A percentile compares a stretch with the other conserved stretches of the same genome.
phyloP scores from a whole-genome alignment of 306 rosid genomes.

The Quillaja saponaria region DNA sequence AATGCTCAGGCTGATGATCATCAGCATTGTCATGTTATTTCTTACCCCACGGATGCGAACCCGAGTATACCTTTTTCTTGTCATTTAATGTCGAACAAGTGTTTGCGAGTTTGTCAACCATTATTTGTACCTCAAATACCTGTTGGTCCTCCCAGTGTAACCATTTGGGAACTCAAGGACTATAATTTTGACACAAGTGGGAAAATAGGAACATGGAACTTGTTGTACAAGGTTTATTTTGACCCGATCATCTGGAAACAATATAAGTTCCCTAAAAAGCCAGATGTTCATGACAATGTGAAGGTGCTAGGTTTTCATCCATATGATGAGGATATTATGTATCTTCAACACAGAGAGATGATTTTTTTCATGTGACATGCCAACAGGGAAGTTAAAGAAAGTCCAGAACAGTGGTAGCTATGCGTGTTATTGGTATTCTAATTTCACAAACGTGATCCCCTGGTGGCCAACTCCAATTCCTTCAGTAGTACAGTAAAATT shows the following conservation, averaged over 20 bases:
- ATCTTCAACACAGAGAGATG: neutral
- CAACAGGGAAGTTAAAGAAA: neutral
- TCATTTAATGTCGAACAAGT: too few species aligned
- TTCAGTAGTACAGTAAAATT: too few species aligned
- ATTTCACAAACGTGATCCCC: neutral
- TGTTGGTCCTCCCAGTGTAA: neutral
- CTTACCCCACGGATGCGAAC: neutral
- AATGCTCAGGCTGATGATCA: too few species aligned
- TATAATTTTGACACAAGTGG: neutral
- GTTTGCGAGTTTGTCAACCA: too few species aligned
- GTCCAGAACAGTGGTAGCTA: neutral
- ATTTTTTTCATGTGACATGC: neutral
- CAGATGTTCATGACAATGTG: too few species aligned
- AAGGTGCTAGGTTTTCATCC: neutral
- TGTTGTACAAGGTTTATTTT: neutral
- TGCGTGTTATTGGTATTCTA: too few species aligned
- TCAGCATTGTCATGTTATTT: neutral
- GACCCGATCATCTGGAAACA: neutral
- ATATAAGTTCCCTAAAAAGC: neutral
- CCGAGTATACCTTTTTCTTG: too few species aligned
- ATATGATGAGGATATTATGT: neutral
- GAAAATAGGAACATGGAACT: neutral
- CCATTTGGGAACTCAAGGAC: neutral
- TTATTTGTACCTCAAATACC: too few species aligned
- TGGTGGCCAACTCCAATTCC: neutral